Base-by-base conservation (phyloP, 495 filamentous ascomycete genomes). In the Penicillium flavigenum region DNA sequence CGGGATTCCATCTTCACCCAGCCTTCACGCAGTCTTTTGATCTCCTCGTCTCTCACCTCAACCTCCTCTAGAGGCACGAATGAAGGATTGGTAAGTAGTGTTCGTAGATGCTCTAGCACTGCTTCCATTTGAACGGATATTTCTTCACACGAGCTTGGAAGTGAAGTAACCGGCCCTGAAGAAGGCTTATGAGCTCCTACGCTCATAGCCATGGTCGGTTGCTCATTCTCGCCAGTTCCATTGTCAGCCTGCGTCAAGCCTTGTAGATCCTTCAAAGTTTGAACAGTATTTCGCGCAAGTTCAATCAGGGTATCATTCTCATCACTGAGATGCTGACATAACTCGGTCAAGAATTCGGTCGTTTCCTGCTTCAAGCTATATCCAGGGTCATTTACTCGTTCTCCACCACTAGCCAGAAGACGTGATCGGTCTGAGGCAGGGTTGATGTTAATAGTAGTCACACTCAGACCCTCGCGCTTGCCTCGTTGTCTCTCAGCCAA, bases 61-160 rank as follows among this genome's bases (percentile, higher is more conserved):
- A 97, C 89, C 69, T 97, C 87, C 66, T 98, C 95, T n/a, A 98
- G 80, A 0, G 94, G 89, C 31, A 97, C 94, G 71, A 98, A 98
- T 9, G 90, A 93, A 5, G 94, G 94, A 60, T 97, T 96, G 11
- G 92, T 96, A 27, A 98, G 77, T 36, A 98, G 78, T 4, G 80
- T 89, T 59, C 86, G 83, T 47, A 98, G 77, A 60, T 94, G 90
- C 49, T 88, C 84, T 55, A 98, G 78, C 2, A 93, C 85, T 4
- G 70, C 71, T 26, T 91, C 86, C 72, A 96, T 81, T 53, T 93
- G 87, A 7, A 67, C 59, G 0, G 89, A 83, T 42, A 98, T 74
- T 26, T 86, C 85, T 47, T 90, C 88, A 66, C 87, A 91, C 27
- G 84, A 87, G 4, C 84, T 67, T 45, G 77, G 75, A 39, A 77